Conservation (phyloP, 1,284 basidiomycete species). For the Amylostereum areolatum region DNA sequence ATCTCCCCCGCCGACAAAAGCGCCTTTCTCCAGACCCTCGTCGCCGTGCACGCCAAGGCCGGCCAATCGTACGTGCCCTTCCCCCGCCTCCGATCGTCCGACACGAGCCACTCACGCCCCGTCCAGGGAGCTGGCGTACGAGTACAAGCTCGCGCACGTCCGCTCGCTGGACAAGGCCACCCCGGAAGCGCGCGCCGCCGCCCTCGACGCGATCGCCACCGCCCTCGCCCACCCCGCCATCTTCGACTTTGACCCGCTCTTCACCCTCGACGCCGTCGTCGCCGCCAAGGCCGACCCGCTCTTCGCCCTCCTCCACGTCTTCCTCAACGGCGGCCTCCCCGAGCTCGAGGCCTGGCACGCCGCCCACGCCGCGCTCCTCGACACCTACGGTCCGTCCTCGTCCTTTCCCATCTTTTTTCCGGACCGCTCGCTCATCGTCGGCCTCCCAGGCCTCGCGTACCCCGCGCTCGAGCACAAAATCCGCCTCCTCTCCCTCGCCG, state of each 20-base stretch:
- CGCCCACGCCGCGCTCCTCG: constrained; percentile 44
- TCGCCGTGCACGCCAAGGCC: constrained; percentile 54
- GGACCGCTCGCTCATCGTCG: neutral
- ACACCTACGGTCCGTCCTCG: constrained; percentile 52
- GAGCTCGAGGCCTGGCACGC: constrained; percentile 64
- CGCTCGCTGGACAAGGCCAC: constrained; percentile 53
- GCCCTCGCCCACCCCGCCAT: constrained; percentile 66
- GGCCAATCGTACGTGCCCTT: constrained; percentile 50
- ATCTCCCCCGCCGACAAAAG: constrained; percentile 64
- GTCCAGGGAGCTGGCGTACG: constrained; percentile 51
- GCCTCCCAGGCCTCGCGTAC: constrained; percentile 40
- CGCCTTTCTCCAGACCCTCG: constrained; percentile 63
- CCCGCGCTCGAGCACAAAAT: constrained; percentile 74
- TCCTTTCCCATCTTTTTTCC: constrained; percentile 17
- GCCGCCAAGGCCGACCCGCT: constrained; percentile 64
- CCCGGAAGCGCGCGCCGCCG: constrained; percentile 42
- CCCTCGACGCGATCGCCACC: constrained; percentile 56
- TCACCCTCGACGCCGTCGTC: constrained; percentile 70
- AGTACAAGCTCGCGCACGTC: constrained; percentile 58
- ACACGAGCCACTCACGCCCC: too few species aligned
- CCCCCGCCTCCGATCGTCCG: too few species aligned
- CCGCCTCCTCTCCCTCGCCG: constrained; percentile 73
- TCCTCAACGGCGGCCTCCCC: constrained; percentile 59
- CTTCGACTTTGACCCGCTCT: constrained; percentile 80
- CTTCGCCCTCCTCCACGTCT: constrained; percentile 66